Evolutionary conservation across 2,329 filamentous ascomycete species (phyloP).

Genomic region (Chaetomium strumarium): DNA sequence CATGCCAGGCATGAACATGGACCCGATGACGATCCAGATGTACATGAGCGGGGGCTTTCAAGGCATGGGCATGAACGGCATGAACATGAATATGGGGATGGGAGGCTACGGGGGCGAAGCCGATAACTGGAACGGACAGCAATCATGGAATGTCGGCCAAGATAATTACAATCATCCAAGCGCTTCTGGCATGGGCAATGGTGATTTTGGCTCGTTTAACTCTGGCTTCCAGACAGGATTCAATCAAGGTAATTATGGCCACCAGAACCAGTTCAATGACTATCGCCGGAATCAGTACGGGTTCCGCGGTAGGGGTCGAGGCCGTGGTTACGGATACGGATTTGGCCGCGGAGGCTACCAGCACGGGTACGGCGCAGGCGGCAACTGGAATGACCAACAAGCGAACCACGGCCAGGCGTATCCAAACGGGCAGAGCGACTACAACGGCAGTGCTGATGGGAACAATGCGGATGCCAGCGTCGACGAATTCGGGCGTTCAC

Average conservation of each 20-base stretch:
- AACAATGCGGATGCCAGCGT: slow-evolving; percentile 27
- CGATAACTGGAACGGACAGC: slow-evolving; percentile 75
- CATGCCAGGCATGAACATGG: slow-evolving; percentile 82
- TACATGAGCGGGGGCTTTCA: slow-evolving; percentile 74
- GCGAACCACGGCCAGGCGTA: slow-evolving; percentile 24
- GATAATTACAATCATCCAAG: slow-evolving; percentile 86
- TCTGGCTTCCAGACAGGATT: slow-evolving; percentile 70
- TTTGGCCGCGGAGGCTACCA: slow-evolving; percentile 37
- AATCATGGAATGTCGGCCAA: slow-evolving; percentile 79
- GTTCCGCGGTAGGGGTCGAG: slow-evolving; percentile 58
- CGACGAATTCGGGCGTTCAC: slow-evolving; percentile 29
- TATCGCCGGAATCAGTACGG: slow-evolving; percentile 65
- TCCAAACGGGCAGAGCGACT: slow-evolving; percentile 16
- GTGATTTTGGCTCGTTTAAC: slow-evolving; percentile 76
- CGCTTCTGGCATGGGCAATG: slow-evolving; percentile 72
- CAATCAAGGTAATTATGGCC: slow-evolving; percentile 80
- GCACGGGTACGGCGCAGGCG: slow-evolving; percentile 25
- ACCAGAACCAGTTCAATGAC: slow-evolving; percentile 71
- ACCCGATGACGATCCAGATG: slow-evolving; percentile 69
- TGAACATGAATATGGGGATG: slow-evolving; percentile 73
- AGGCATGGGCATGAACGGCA: slow-evolving; percentile 68
- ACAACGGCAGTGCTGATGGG: slow-evolving; percentile 20
- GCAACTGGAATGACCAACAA: slow-evolving; percentile 28
- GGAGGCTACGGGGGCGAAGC: slow-evolving; percentile 64
- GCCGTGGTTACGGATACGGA: slow-evolving; percentile 49